These are phyloP conservation scores for Dryas octopetala DNA, from an alignment of 306 rosid species.

Conservation along the genomic window DNA sequence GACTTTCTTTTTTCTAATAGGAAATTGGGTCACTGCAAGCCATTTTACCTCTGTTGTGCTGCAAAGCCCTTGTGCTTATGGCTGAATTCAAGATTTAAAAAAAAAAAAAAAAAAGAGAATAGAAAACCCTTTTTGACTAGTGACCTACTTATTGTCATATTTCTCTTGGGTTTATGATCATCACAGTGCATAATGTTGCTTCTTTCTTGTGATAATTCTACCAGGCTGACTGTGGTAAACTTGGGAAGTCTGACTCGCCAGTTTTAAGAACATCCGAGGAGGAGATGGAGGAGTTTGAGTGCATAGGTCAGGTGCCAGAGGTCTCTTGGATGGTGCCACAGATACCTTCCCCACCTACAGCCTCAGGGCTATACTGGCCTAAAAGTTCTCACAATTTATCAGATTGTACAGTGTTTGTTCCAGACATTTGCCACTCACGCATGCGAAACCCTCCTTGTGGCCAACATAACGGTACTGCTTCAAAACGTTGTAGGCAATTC, in stretches of 20 bases:
- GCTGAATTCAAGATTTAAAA: not conserved
- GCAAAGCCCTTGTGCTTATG: not conserved
- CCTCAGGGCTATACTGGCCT: constrained; percentile 85
- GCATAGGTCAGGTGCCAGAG: constrained; percentile 60
- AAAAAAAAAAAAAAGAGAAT: not conserved
- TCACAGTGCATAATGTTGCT: constrained; percentile 15
- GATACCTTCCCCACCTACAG: constrained; percentile 85
- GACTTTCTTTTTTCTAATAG: not conserved
- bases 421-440: constrained; percentile 48
- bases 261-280: constrained; percentile 49
- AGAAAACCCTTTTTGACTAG: not conserved
- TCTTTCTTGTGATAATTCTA: constrained; percentile 27
- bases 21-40: not conserved
- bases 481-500: constrained; percentile 45
- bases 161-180: not conserved
- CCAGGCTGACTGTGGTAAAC: constrained; percentile 78
- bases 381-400: constrained; percentile 42
- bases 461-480: constrained; percentile 31
- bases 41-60: not conserved
- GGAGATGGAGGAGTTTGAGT: constrained; percentile 52
- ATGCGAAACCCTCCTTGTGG: constrained; percentile 25
- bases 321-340: constrained; percentile 80
- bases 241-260: constrained; percentile 68
- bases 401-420: constrained; percentile 55
- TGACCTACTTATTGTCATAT: not conserved